Conservation (phyloP, 1,284 basidiomycete species). For the Ustilago tritici region DNA sequence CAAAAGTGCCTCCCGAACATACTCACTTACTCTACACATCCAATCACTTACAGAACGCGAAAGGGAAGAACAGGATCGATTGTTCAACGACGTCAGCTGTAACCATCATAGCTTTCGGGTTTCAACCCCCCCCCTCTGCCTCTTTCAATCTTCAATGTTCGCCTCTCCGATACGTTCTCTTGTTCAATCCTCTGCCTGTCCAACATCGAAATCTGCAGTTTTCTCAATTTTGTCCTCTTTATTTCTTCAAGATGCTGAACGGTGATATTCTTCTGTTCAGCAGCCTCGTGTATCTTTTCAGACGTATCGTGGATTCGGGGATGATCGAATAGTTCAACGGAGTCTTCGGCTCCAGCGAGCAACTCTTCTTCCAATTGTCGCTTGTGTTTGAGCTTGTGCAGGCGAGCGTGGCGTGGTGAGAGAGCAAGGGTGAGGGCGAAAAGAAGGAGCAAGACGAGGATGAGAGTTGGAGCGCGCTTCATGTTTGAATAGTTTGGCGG, state of each 20-base stretch:
- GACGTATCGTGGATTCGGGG: slow-evolving; percentile 32
- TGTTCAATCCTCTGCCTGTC: background rate
- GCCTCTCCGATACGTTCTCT: background rate
- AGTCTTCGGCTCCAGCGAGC: slow-evolving; percentile 12
- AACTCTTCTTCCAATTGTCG: slow-evolving; percentile 22
- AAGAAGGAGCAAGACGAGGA: background rate
- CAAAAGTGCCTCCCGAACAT: background rate
- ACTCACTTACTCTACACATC: background rate
- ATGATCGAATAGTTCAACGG: slow-evolving; percentile 20
- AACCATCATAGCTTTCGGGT: background rate
- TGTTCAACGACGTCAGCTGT: background rate
- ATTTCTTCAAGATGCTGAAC: background rate
- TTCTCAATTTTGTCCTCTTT: background rate
- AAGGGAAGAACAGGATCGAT: too few relatives aligned
- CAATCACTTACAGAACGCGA: too few relatives aligned
- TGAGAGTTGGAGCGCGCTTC: background rate
- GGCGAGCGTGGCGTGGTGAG: background rate
- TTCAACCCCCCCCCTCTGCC: background rate
- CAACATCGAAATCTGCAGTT: background rate
- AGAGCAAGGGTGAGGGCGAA: background rate
- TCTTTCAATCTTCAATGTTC: background rate
- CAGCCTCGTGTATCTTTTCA: slow-evolving; percentile 19
- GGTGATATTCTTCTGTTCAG: slow-evolving; percentile 15
- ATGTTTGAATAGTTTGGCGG: background rate
- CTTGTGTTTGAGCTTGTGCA: background rate